Conservation (phyloP, 2,329 filamentous ascomycete species). For the Diaporthe sp. region DNA sequence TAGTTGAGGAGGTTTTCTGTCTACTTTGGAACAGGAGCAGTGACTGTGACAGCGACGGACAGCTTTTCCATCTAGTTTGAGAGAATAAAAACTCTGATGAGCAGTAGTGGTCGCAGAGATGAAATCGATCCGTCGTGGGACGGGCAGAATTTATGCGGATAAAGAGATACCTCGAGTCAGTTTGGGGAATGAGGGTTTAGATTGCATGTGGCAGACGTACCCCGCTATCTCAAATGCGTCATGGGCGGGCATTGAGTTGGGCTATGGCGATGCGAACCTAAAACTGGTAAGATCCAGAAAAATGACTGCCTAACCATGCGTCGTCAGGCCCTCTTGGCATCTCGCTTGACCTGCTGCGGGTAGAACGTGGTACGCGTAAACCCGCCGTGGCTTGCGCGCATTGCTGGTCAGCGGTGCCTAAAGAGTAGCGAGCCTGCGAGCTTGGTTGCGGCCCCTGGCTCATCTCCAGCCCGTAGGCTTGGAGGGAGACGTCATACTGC, state of each 20-base stretch:
- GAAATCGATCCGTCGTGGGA: neutral
- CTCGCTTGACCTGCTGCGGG: conserved; percentile 18
- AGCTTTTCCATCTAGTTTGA: neutral
- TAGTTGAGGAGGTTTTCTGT: neutral
- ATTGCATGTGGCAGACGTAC: neutral
- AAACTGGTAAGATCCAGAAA: conserved; percentile 1
- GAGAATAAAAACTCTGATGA: neutral
- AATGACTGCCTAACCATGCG: conserved; percentile 30
- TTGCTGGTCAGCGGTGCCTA: conserved; percentile 13
- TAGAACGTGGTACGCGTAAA: conserved; percentile 24
- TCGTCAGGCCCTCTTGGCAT: conserved; percentile 30
- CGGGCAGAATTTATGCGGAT: neutral
- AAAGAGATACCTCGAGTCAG: conserved; percentile 16
- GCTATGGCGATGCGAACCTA: conserved; percentile 8
- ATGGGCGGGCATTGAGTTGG: conserved; percentile 20
- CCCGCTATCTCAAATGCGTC: conserved; percentile 10
- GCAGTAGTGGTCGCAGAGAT: neutral
- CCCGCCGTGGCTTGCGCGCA: conserved; percentile 23
- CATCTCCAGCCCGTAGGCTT: neutral
- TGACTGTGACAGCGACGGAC: neutral
- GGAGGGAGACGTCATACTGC: conserved; percentile 25
- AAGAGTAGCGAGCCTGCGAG: conserved; percentile 5
- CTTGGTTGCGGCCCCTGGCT: conserved; percentile 29
- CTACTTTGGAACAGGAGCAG: neutral
- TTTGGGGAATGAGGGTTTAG: neutral